Conservation (phyloP, 148 eudicot species). For the Salicornia ramosissima region DNA sequence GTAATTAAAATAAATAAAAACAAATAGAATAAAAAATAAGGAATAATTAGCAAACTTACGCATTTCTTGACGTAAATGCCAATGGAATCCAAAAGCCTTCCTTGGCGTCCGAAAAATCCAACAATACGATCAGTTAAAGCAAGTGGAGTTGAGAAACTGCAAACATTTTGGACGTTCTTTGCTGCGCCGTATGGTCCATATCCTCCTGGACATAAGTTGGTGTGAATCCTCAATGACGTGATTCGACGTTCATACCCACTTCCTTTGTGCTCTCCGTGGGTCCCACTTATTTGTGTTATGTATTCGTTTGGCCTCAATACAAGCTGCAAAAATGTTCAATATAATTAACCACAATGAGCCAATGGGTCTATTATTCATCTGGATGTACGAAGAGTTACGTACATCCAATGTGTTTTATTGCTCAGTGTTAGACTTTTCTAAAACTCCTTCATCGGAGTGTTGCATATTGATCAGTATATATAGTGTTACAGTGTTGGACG, state of each 20-base stretch:
- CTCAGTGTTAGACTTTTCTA: too few relatives aligned
- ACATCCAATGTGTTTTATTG: too few relatives aligned
- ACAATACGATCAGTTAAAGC: background rate
- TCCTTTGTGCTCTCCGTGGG: constrained; percentile 6
- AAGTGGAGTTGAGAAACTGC: constrained; percentile 11
- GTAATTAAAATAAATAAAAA: too few relatives aligned
- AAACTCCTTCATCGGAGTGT: too few relatives aligned
- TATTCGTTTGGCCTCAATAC: background rate
- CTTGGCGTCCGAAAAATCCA: constrained; percentile 16
- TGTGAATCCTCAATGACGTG: constrained; percentile 15
- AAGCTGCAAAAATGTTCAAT: background rate
- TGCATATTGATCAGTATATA: too few relatives aligned
- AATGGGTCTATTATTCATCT: background rate
- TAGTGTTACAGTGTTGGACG: too few relatives aligned
- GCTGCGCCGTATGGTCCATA: constrained; percentile 17
- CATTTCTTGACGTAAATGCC: constrained; percentile 7
- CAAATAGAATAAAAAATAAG: background rate
- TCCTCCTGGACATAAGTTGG: constrained; percentile 4
- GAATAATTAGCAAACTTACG: background rate
- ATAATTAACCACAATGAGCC: background rate
- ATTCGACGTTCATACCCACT: background rate
- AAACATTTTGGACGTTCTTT: background rate
- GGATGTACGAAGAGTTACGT: background rate
- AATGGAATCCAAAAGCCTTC: constrained; percentile 5
- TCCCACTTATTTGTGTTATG: constrained; percentile 17